A percentile compares a stretch with the other conserved stretches of the same genome.
These are phyloP conservation scores for Cenchrus purpureus DNA, from an alignment of 176 grass and related monocot species.

Conservation along the genomic window DNA sequence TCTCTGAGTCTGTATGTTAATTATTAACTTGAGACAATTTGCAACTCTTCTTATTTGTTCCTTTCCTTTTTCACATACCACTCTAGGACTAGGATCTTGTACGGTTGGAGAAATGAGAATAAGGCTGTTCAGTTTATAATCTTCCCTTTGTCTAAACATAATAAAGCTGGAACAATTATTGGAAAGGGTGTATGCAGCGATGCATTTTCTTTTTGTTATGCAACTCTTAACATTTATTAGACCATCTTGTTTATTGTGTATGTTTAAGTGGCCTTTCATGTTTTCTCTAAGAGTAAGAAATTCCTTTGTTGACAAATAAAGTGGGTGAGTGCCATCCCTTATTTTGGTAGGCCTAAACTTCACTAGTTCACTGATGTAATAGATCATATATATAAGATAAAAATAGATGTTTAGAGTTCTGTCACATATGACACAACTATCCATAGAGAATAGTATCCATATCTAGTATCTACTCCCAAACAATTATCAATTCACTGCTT, in stretches of 20 bases:
- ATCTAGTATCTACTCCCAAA: not conserved
- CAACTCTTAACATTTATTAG: not conserved
- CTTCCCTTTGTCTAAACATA: constrained; percentile 1
- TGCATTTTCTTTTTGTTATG: not conserved
- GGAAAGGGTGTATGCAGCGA: not conserved
- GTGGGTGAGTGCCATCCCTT: not conserved
- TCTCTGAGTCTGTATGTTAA: not conserved
- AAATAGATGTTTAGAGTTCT: not conserved
- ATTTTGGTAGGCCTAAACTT: not conserved
- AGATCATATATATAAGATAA: not conserved
- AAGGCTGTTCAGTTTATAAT: not conserved
- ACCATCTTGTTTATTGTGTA: not conserved
- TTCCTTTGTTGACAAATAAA: not conserved
- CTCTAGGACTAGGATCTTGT: not conserved
- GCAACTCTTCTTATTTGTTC: constrained; percentile 13
- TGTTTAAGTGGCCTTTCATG: not conserved
- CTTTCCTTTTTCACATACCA: not conserved
- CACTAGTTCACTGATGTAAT: not conserved
- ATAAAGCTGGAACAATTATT: not conserved
- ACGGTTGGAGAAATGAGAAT: constrained; percentile 13
- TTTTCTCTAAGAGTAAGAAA: not conserved
- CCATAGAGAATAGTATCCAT: not conserved
- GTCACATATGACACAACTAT: not conserved
- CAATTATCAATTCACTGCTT: not conserved
- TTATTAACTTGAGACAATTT: not conserved